Base-by-base conservation (phyloP, 164 flowering plant species). In the Vitis riparia region DNA sequence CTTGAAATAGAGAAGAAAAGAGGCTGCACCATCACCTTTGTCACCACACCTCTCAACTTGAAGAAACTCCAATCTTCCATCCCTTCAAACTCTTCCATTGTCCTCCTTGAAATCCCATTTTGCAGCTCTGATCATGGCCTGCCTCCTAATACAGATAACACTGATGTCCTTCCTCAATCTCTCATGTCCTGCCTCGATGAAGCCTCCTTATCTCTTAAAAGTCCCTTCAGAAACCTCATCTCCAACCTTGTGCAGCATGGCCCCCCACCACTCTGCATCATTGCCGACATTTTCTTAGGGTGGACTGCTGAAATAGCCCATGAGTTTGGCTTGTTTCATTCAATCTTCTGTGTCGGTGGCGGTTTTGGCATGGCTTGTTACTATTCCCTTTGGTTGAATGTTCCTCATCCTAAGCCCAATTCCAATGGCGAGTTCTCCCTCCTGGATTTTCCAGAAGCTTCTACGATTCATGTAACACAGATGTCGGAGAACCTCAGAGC, bases 11-110 rank as follows among this genome's bases (percentile, higher is more conserved):
- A 80, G 12, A 68, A 75, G 10, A 67, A 27, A 5, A 80, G 9
- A 8, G 69, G 71, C 51, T 75, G 44, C 79, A 23, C 57, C 55
- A 73, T 86, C 50, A 71, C 72, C 67, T 67, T 83, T 19, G 70
- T 80, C 68, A 86, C 68, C 74, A 84, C 90, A 9, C 84, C 88
- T n/a, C 65, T 63, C 55, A 86, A 86, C 78, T 75, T 82, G 77
- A 65, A 50, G 8, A 76, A 78, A 5, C 84, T 86, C 80, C 14
- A 70, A 6, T 59, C 72, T 4, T 76, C 80, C 12, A 74, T 83
- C 52, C 84, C 85, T 8, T 74, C 76, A 2, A 11, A 63, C 52
- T 76, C 89, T 55, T 60, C 86, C 78, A 79, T 86, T 29, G 63
- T 59, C 51, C 78, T 88, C 68, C 70, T 59, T 9, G 79, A 77